Base-by-base conservation (phyloP, 257 asterid genomes). In the Rhazya stricta region DNA sequence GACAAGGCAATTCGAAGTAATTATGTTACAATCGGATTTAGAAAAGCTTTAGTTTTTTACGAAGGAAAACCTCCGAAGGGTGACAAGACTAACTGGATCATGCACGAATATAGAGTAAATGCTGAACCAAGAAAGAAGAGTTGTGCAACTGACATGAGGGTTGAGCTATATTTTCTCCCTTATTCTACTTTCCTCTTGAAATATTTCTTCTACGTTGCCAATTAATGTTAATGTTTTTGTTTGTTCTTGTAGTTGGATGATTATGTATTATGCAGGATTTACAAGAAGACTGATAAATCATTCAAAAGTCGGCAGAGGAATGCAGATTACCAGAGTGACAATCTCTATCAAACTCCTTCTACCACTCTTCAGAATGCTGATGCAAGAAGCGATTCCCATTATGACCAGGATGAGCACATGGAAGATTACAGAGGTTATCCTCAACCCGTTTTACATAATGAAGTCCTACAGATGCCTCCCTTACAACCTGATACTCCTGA, bases 41-140 rank as follows among this genome's bases (percentile, higher is more conserved):
- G 45, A 29, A 75, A 75, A 53, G 48, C 78, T 15, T 39, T 75
- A 7, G 79, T 75, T 6, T 75, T 65, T 37, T 75, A 75, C 25
- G 73, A 69, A 30, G 79, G 79, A 21, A 75, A 66, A 51, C 27
- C 79, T 4, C 72, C 65, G 2, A 66, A 43, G 13, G 79, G 79
- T 18, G 1, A 45, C 50, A 75, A 75, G n/a, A 75, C 53, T 32
- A 75, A 51, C 21, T 75, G 79, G 79, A 66, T 75, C 9, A 75
- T 75, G 81, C 81, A 77, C 2, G 81, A 77, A 27, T 77, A 46
- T 11, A 69, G 76, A 23, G 65, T 50, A 36, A 4, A 43, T 8
- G 29, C 10, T n/a, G 11, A 32, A 5, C 42, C 25, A 1, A 54
- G 76, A 6, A 0, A 34, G 0, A 61, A 46, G 19, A 61, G 42